Percentiles rank a stretch among this genome's conserved stretches.
These are phyloP conservation scores for Evansstolkia leycettana DNA, from an alignment of 495 filamentous ascomycete species.

Conservation along the genomic window DNA sequence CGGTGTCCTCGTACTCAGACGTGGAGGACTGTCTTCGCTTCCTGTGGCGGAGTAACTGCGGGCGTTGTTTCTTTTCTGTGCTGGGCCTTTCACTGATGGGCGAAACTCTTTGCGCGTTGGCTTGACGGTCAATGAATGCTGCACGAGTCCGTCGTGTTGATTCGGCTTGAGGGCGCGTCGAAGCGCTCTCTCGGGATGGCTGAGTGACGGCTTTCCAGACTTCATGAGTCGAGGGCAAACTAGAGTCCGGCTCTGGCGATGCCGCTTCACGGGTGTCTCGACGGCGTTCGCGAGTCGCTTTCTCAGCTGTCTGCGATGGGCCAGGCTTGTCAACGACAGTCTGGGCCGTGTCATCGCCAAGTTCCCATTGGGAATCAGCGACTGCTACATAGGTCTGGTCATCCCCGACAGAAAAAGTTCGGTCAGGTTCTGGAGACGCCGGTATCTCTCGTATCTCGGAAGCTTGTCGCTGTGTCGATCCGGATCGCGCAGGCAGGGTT, in stretches of 20 bases:
- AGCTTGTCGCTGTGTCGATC: not conserved
- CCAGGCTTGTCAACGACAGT: no score
- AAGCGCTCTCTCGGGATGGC: conserved; percentile 4
- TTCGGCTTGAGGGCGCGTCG: conserved; percentile 1
- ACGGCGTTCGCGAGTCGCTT: no score
- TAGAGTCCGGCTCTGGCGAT: not conserved
- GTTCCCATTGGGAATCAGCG: conserved; percentile 7
- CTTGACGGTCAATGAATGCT: conserved; percentile 25
- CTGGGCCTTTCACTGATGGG: conserved; percentile 13
- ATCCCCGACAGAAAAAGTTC: conserved; percentile 1
- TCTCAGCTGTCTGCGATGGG: no score
- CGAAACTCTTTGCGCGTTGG: conserved; percentile 17
- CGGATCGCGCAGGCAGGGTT: conserved; percentile 3
- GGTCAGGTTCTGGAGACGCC: conserved; percentile 3
- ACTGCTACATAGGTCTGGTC: conserved; percentile 6
- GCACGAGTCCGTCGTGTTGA: conserved; percentile 4
- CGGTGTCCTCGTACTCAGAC: conserved; percentile 4
- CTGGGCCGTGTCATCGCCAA: no score
- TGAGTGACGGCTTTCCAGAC: conserved; percentile 2
- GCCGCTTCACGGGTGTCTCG: conserved; percentile 1
- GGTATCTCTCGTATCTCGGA: conserved; percentile 1
- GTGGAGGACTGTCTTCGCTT: conserved; percentile 1
- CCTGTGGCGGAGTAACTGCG: conserved; percentile 5
- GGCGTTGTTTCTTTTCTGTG: conserved; percentile 4
- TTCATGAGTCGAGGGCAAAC: conserved; percentile 1